Percentiles rank a stretch among this genome's conserved stretches.
These are phyloP conservation scores for Thalassiosira delicatula DNA, from an alignment of 352 stramenopile genomes.

Conservation along the genomic window DNA sequence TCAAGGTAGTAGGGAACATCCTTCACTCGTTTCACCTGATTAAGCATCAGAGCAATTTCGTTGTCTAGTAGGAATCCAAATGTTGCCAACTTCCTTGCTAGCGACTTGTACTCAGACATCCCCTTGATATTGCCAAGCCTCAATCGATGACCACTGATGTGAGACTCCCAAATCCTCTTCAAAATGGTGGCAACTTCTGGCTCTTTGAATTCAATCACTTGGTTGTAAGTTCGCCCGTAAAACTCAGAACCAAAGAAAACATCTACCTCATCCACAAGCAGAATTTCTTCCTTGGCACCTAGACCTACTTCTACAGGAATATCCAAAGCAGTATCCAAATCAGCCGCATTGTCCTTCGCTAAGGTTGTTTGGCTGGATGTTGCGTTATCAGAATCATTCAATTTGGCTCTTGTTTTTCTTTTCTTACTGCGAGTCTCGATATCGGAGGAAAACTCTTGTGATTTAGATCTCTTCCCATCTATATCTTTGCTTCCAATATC, in stretches of 20 bases:
- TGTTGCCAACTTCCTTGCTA: conserved; percentile 56
- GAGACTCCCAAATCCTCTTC: conserved; percentile 65
- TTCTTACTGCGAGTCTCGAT: conserved; percentile 9
- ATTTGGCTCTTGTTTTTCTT: neutral
- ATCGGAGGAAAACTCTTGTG: neutral
- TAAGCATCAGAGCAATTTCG: conserved; percentile 72
- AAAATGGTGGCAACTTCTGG: conserved; percentile 61
- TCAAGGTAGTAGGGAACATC: conserved; percentile 72
- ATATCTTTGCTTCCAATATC: neutral
- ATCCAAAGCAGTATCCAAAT: neutral
- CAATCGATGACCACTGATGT: conserved; percentile 45
- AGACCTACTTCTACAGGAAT: neutral
- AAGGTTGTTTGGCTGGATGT: neutral
- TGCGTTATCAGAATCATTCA: neutral
- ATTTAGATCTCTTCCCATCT: neutral
- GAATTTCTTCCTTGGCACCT: conserved; percentile 61
- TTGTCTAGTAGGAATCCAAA: conserved; percentile 74
- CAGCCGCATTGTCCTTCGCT: neutral
- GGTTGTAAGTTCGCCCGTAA: conserved; percentile 75
- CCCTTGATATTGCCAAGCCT: conserved; percentile 63
- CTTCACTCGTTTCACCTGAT: conserved; percentile 66
- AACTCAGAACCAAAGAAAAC: conserved; percentile 82
- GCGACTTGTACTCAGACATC: conserved; percentile 56
- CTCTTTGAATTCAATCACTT: conserved; percentile 57
- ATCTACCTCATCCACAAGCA: conserved; percentile 83